phyloP scores from a whole-genome alignment of 495 filamentous ascomycete species.

The Penicillium pancosmium region DNA sequence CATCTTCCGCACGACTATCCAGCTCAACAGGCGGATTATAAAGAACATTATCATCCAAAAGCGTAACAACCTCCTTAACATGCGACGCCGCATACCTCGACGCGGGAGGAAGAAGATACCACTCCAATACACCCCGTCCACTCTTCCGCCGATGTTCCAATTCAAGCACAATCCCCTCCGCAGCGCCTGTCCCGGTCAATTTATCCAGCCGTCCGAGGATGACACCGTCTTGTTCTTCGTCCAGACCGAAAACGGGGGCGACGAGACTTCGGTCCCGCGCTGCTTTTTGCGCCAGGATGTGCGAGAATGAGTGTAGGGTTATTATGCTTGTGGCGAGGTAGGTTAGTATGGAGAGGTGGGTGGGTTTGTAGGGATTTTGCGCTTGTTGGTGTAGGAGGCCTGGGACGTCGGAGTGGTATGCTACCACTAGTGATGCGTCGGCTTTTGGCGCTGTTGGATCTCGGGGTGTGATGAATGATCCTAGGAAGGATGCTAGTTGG shows the following conservation, averaged over 20 bases:
- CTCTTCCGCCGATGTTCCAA: constrained; percentile 83
- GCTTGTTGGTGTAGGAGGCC: constrained; percentile 54
- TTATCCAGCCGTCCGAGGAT: constrained; percentile 57
- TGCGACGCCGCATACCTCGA: constrained; percentile 37
- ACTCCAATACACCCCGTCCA: constrained; percentile 75
- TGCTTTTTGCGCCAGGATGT: constrained; percentile 66
- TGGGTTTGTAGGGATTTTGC: constrained; percentile 60
- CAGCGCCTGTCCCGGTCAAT: constrained; percentile 46
- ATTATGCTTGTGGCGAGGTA: constrained; percentile 72
- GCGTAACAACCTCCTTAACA: constrained; percentile 56
- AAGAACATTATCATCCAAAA: constrained; percentile 77
- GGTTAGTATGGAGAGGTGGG: constrained; percentile 60
- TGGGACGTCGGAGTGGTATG: constrained; percentile 50
- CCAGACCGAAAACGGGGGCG: constrained; percentile 75
- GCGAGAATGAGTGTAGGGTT: constrained; percentile 63
- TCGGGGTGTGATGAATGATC: constrained; percentile 35
- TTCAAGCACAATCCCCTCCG: constrained; percentile 70
- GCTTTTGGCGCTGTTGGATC: constrained; percentile 25
- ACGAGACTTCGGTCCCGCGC: constrained; percentile 70
- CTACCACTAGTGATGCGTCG: constrained; percentile 48
- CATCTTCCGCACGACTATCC: constrained; percentile 36
- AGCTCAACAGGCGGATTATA: constrained; percentile 56
- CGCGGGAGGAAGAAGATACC: constrained; percentile 66
- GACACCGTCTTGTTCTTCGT: constrained; percentile 74
- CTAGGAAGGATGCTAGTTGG: constrained; percentile 42